Conservation (phyloP, 1,284 basidiomycete genomes). For the Tausonia pullulans region DNA sequence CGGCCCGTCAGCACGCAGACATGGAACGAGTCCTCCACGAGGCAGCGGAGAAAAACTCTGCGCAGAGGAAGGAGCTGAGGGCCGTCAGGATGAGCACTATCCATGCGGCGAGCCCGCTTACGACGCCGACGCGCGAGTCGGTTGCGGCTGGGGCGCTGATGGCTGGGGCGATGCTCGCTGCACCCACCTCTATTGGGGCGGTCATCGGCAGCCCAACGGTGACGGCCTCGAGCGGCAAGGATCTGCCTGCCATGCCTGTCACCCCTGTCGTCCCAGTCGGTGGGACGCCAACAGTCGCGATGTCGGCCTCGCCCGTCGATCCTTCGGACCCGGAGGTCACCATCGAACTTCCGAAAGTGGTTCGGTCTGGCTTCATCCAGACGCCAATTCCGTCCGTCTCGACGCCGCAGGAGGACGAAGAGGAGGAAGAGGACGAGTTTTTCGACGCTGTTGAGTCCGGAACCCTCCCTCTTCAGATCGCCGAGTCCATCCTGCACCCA, state of each 20-base stretch:
- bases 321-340: constrained; percentile 10
- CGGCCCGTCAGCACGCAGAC: constrained; percentile 75
- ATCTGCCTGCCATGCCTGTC: neutral
- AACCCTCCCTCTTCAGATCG: constrained; percentile 58
- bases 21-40: constrained; percentile 63
- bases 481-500: constrained; percentile 45
- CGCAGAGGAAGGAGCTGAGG: constrained; percentile 37
- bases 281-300: too few relatives aligned
- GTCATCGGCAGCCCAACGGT: too few relatives aligned
- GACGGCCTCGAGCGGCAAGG: constrained; percentile 5
- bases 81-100: constrained; percentile 16
- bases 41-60: constrained; percentile 35
- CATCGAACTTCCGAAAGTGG: constrained; percentile 2
- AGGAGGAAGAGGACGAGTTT: constrained; percentile 91
- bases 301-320: neutral
- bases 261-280: neutral
- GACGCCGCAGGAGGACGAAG: constrained; percentile 44
- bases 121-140: too few relatives aligned
- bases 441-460: constrained; percentile 91
- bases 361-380: constrained; percentile 10
- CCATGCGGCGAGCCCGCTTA: too few relatives aligned
- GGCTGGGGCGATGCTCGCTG: too few relatives aligned
- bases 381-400: constrained; percentile 24
- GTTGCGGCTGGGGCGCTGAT: too few relatives aligned
- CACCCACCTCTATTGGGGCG: too few relatives aligned